Evolutionary conservation across 73 alveolate genomes (phyloP).

Genomic region (Breviolum minutum): DNA sequence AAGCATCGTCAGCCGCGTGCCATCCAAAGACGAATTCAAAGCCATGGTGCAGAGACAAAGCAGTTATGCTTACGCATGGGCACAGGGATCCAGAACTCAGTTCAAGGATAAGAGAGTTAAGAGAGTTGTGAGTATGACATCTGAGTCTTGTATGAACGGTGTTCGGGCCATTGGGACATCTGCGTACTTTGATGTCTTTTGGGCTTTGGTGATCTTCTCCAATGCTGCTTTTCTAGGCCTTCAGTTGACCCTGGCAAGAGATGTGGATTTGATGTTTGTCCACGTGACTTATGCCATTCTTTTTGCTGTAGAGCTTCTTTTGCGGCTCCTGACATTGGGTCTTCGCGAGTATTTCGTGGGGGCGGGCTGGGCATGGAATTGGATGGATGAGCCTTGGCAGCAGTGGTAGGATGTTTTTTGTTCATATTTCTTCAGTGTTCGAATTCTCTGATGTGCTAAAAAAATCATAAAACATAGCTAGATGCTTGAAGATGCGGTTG

Average conservation of each 20-base stretch:
- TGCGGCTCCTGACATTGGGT: slow-evolving; percentile 26
- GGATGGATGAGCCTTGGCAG: slow-evolving; percentile 23
- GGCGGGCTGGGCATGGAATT: slow-evolving; percentile 58
- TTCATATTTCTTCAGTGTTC: background rate
- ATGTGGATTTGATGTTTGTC: background rate
- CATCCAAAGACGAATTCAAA: slow-evolving; percentile 10
- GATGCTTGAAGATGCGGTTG: too few relatives aligned
- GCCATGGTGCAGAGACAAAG: slow-evolving; percentile 33
- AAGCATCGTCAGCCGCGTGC: background rate
- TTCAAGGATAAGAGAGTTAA: background rate
- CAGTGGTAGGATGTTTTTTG: background rate
- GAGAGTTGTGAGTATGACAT: background rate
- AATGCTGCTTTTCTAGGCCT: slow-evolving; percentile 19
- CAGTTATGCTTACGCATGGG: slow-evolving; percentile 27
- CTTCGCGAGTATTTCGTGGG: background rate
- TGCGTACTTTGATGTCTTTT: slow-evolving; percentile 21
- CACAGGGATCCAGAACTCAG: background rate
- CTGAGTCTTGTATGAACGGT: background rate
- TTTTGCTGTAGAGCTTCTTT: slow-evolving; percentile 21
- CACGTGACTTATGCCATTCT: slow-evolving; percentile 37
- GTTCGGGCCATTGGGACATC: background rate
- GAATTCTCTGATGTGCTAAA: background rate
- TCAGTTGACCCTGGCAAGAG: background rate
- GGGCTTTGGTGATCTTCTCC: slow-evolving; percentile 45
- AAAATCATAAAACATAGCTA: too few relatives aligned